A percentile compares a stretch with the other conserved stretches of the same genome.
These are phyloP conservation scores for Plenodomus biglobosus DNA, from an alignment of 2,329 filamentous ascomycete species.

Conservation along the genomic window DNA sequence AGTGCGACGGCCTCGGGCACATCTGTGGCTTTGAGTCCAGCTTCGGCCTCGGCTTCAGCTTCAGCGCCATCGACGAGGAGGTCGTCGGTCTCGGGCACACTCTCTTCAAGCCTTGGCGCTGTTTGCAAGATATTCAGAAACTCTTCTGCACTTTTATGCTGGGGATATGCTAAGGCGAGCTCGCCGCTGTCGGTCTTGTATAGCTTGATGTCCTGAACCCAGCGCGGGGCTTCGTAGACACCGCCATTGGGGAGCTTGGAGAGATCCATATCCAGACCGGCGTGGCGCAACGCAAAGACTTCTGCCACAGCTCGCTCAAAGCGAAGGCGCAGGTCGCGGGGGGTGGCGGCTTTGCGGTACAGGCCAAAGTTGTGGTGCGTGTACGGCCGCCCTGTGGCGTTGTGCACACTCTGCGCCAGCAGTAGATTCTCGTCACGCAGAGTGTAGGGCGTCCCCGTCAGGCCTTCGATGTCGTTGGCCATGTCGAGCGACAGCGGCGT, in stretches of 20 bases:
- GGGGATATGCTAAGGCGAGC: slow-evolving; percentile 26
- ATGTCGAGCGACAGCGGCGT: slow-evolving; percentile 34
- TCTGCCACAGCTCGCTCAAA: slow-evolving; percentile 62
- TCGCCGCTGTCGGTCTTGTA: slow-evolving; percentile 21
- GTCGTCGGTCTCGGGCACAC: slow-evolving; percentile 17
- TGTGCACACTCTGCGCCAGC: slow-evolving; percentile 32
- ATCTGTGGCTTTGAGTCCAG: background rate
- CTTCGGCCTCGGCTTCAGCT: slow-evolving; percentile 7
- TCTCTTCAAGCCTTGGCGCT: slow-evolving; percentile 20
- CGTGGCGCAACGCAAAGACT: slow-evolving; percentile 50
- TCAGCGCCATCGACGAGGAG: slow-evolving; percentile 24
- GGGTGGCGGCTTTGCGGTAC: slow-evolving; percentile 15
- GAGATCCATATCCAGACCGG: slow-evolving; percentile 29
- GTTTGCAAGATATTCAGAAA: slow-evolving; percentile 28
- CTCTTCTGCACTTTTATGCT: slow-evolving; percentile 17
- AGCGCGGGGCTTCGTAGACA: slow-evolving; percentile 29
- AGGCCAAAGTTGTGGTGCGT: slow-evolving; percentile 32
- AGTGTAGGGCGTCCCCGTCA: slow-evolving; percentile 36
- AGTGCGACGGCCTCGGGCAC: slow-evolving; percentile 9
- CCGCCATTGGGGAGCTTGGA: slow-evolving; percentile 31
- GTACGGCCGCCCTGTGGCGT: slow-evolving; percentile 40
- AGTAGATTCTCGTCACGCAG: slow-evolving; percentile 32
- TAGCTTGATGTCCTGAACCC: slow-evolving; percentile 35
- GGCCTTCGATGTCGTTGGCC: slow-evolving; percentile 35
- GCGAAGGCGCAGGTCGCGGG: slow-evolving; percentile 35